Conservation (phyloP, 352 stramenopile genomes). For the Hyaloperonospora arabidopsidis region DNA sequence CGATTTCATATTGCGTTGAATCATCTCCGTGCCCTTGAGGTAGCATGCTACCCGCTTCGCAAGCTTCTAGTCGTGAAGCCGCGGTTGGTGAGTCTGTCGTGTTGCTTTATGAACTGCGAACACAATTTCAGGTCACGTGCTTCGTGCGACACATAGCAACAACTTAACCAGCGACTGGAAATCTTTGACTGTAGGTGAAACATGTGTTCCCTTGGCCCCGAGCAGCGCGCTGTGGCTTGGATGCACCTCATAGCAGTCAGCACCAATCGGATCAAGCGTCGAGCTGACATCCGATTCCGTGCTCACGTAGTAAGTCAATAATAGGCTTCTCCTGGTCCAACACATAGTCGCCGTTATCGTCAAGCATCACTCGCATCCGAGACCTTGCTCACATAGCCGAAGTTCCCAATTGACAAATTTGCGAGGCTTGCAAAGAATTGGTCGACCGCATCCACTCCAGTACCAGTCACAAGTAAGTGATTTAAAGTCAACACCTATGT, state of each 20-base stretch:
- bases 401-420: neutral
- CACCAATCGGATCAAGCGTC: too few relatives aligned
- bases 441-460: neutral
- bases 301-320: neutral
- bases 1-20: neutral
- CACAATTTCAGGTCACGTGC: constrained; percentile 20
- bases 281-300: neutral
- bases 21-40: too few relatives aligned
- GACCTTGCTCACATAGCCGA: neutral
- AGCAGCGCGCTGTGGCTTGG: too few relatives aligned
- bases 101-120: constrained; percentile 20
- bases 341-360: too few relatives aligned
- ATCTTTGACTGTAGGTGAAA: neutral
- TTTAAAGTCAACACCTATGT: neutral
- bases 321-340: neutral
- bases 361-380: neutral
- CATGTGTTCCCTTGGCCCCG: neutral
- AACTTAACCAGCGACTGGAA: neutral
- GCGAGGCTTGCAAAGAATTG: neutral
- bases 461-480: neutral
- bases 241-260: too few relatives aligned
- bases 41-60: constrained; percentile 2
- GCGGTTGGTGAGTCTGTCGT: constrained; percentile 4
- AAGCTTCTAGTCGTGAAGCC: constrained; percentile 4
- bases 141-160: constrained; percentile 3